These are phyloP conservation scores for Metarhizium anisopliae DNA, from an alignment of 2,329 filamentous ascomycete genomes.

Conservation along the genomic window DNA sequence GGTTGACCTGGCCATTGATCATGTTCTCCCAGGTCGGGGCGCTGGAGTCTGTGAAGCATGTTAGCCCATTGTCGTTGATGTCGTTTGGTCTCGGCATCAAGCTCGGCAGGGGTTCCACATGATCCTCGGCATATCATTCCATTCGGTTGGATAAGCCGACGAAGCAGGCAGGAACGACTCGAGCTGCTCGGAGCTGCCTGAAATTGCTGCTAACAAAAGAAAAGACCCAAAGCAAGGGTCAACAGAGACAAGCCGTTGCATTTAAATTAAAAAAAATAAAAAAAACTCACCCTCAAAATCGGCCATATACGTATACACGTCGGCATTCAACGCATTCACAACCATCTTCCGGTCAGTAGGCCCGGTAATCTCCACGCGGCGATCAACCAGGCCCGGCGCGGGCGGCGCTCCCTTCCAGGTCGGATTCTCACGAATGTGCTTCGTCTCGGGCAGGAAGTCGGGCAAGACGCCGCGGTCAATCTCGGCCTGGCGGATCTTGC, in stretches of 20 bases:
- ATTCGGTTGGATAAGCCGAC: not conserved
- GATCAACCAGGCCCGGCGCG: conserved; percentile 85
- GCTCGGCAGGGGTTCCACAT: not conserved
- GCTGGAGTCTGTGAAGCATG: conserved; percentile 60
- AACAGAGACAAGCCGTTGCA: not conserved
- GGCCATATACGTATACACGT: conserved; percentile 99
- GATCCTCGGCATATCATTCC: no score
- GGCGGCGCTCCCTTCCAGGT: conserved; percentile 90
- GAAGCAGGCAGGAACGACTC: not conserved
- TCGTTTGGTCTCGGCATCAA: not conserved
- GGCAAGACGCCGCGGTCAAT: conserved; percentile 82
- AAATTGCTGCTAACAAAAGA: not conserved
- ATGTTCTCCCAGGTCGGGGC: conserved; percentile 99
- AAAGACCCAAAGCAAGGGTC: not conserved
- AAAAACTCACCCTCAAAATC: conserved; percentile 78
- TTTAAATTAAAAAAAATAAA: not conserved
- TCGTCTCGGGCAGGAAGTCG: conserved; percentile 94
- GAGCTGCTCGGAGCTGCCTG: no score
- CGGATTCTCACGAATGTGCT: conserved; percentile 86
- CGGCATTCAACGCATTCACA: conserved; percentile 88
- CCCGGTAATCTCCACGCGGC: conserved; percentile 92
- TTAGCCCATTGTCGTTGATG: conserved; percentile 4
- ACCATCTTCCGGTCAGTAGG: conserved; percentile 99
- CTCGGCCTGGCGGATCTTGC: conserved; percentile 80
- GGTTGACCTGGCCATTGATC: conserved; percentile 95